Evolutionary conservation across 345 rosid genomes (phyloP).

Genomic region (Atalantia buxifolia): DNA sequence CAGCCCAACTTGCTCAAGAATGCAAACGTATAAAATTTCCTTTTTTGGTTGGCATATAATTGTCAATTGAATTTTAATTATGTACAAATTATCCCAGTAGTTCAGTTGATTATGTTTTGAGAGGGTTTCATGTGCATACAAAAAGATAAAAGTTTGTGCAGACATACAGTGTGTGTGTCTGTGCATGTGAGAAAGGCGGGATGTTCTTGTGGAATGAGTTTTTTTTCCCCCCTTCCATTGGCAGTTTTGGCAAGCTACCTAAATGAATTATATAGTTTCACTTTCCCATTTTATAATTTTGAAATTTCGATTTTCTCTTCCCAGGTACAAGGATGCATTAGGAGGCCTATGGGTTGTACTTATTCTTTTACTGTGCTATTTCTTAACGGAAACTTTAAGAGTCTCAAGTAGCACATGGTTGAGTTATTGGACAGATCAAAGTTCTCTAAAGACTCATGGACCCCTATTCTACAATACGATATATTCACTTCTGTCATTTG

Average conservation of each 20-base stretch:
- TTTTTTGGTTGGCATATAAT: not conserved
- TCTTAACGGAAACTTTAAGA: conserved; percentile 75
- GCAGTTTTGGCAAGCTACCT: not conserved
- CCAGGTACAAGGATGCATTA: conserved; percentile 90
- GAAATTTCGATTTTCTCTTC: conserved; percentile 7
- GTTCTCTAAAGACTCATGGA: conserved; percentile 45
- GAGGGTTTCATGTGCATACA: not conserved
- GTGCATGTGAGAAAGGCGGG: not conserved
- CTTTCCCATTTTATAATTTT: not conserved
- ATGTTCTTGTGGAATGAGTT: not conserved
- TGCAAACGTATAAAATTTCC: not conserved
- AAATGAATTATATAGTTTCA: not conserved
- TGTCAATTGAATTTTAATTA: not conserved
- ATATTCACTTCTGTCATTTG: conserved; percentile 67
- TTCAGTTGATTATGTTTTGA: not conserved
- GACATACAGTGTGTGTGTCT: not conserved
- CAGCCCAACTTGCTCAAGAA: not conserved
- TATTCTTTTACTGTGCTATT: conserved; percentile 71
- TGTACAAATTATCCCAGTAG: not conserved
- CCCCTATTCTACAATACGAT: conserved; percentile 72
- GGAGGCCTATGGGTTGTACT: conserved; percentile 96
- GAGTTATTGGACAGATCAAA: conserved; percentile 92
- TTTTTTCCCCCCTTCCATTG: not conserved
- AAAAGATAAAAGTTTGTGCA: not conserved
- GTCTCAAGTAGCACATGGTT: conserved; percentile 96